phyloP scores from a whole-genome alignment of 106 monocot species.

The Platanthera guangdongensis region DNA sequence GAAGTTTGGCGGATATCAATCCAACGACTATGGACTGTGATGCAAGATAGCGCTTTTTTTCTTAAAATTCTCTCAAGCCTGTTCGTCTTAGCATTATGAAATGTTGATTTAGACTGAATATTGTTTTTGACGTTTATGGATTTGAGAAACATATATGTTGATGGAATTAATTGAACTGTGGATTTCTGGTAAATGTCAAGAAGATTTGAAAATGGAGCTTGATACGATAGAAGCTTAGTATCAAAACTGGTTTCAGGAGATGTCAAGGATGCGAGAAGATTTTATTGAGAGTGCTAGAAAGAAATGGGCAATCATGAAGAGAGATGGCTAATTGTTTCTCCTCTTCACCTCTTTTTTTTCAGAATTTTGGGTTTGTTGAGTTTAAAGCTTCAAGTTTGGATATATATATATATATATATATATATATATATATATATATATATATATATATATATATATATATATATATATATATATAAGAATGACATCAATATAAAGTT shows the following conservation, averaged over 20 bases:
- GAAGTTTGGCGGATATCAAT: conserved; percentile 34
- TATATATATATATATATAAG: not conserved
- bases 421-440: no score
- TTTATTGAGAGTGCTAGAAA: conserved; percentile 39
- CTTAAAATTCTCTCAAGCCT: not conserved
- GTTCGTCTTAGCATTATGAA: no score
- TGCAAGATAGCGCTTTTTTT: not conserved
- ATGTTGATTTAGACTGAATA: no score
- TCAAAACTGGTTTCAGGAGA: conserved; percentile 26
- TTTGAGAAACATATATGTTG: not conserved
- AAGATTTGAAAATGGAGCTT: conserved; percentile 39
- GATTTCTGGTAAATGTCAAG: conserved; percentile 16
- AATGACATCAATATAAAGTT: no score
- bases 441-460: no score
- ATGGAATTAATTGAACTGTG: not conserved
- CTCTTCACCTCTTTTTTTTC: conserved; percentile 1
- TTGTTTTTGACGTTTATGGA: not conserved
- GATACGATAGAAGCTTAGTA: conserved; percentile 50
- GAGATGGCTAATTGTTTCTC: conserved; percentile 19
- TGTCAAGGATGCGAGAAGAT: conserved; percentile 46
- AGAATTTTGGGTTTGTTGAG: no score
- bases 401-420: no score
- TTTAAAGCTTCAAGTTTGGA: not conserved
- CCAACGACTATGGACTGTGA: conserved; percentile 10
- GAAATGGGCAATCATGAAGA: conserved; percentile 39